phyloP scores from a whole-genome alignment of 2,329 filamentous ascomycete genomes.

The Colletotrichum eremochloae region DNA sequence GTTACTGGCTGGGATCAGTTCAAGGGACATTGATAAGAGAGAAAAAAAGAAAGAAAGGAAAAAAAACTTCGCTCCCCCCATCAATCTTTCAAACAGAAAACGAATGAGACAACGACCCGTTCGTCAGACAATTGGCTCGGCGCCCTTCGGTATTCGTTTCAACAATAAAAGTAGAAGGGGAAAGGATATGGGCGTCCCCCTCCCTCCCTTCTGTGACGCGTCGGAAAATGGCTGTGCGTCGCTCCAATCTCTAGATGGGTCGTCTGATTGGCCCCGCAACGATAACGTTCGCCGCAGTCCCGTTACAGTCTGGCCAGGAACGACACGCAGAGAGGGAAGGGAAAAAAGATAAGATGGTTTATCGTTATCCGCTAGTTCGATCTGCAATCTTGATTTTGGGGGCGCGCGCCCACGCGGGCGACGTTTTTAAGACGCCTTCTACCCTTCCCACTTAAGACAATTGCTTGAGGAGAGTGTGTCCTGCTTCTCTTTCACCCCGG shows the following conservation, averaged over 20 bases:
- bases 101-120: background rate
- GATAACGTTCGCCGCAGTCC: constrained; percentile 11
- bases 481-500: constrained; percentile 7
- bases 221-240: constrained; percentile 2
- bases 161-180: too few species aligned
- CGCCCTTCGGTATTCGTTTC: background rate
- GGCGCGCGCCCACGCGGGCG: background rate
- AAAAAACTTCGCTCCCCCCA: too few species aligned
- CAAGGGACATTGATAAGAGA: too few species aligned
- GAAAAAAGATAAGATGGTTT: constrained; percentile 11
- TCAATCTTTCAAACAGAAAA: background rate
- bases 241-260: background rate
- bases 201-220: too few species aligned
- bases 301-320: constrained; percentile 6
- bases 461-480: constrained; percentile 7
- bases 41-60: too few species aligned
- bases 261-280: constrained; percentile 9
- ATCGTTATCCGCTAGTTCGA: background rate
- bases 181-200: background rate
- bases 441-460: background rate
- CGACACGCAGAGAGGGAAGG: background rate
- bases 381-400: background rate
- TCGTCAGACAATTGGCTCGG: background rate
- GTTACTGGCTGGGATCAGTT: background rate
- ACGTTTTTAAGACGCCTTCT: background rate